Percentiles rank a stretch among this genome's conserved stretches.
Conservation (phyloP, 2,329 filamentous ascomycete species). For the Pseudocercospora eumusae region DNA sequence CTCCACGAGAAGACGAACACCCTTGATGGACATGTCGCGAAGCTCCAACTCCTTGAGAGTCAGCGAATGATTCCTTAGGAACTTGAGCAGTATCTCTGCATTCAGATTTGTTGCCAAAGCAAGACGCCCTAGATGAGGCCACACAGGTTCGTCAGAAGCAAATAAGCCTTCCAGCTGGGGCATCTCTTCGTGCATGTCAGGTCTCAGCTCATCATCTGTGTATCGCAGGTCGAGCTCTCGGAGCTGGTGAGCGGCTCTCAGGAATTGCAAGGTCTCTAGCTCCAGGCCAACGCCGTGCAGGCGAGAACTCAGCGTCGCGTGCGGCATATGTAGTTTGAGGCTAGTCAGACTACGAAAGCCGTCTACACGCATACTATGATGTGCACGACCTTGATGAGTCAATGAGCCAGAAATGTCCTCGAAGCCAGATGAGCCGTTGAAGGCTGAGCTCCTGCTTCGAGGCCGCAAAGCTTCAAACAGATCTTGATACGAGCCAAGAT, state of each 20-base stretch:
- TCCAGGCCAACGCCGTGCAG: conserved; percentile 1
- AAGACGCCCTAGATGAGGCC: conserved; percentile 22
- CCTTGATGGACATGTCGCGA: conserved; percentile 25
- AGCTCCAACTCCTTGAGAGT: conserved; percentile 19
- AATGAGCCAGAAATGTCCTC: too few species aligned
- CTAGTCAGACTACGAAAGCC: conserved; percentile 19
- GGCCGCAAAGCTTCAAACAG: neutral
- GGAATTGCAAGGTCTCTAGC: conserved; percentile 22
- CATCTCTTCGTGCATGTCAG: conserved; percentile 18
- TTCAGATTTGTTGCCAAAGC: conserved; percentile 24
- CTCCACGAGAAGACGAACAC: conserved; percentile 22
- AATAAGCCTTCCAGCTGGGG: conserved; percentile 20
- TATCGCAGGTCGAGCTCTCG: conserved; percentile 24
- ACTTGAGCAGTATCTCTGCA: conserved; percentile 25
- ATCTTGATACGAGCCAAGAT: conserved; percentile 17
- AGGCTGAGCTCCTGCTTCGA: neutral
- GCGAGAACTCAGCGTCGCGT: conserved; percentile 17
- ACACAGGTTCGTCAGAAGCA: conserved; percentile 19
- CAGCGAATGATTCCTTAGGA: conserved; percentile 24
- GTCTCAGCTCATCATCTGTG: conserved; percentile 24
- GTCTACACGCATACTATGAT: conserved; percentile 15
- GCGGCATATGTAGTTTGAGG: conserved; percentile 21
- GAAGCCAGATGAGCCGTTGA: neutral
- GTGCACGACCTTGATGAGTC: neutral
- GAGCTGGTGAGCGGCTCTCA: conserved; percentile 14